Evolutionary conservation across 1,139 yeast species (phyloP).

Genomic region (Nakaseomyces bracarensis): DNA sequence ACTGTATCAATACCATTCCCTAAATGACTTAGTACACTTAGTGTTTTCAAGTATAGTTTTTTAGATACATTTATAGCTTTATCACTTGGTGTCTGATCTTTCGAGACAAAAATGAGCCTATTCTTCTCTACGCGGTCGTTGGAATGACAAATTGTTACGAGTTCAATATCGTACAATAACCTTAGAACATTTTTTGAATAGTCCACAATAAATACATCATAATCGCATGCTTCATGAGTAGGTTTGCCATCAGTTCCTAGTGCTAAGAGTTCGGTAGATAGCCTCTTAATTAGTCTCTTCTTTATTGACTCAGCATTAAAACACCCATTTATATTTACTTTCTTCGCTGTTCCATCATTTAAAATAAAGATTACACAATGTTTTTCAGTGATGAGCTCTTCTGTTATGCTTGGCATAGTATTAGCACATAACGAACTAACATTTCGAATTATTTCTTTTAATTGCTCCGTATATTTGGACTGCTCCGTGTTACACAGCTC

Average conservation of each 20-base stretch:
- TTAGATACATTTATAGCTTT: constrained; percentile 63
- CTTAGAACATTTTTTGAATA: constrained; percentile 40
- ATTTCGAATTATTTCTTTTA: constrained; percentile 30
- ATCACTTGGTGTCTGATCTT: constrained; percentile 54
- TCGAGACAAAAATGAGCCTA: constrained; percentile 62
- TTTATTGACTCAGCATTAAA: constrained; percentile 75
- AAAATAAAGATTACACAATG: constrained; percentile 58
- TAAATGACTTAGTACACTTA: constrained; percentile 18
- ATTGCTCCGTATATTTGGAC: constrained; percentile 26
- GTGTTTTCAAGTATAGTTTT: constrained; percentile 31
- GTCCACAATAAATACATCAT: constrained; percentile 44
- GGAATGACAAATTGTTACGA: constrained; percentile 75
- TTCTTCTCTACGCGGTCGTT: constrained; percentile 63
- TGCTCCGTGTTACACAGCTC: constrained; percentile 14
- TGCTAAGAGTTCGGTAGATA: constrained; percentile 35
- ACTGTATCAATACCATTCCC: constrained; percentile 8
- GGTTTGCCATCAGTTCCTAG: constrained; percentile 33
- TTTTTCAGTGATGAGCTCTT: constrained; percentile 33
- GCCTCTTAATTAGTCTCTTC: constrained; percentile 54
- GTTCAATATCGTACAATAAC: constrained; percentile 64
- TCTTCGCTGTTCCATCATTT: constrained; percentile 67
- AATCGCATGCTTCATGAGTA: constrained; percentile 36
- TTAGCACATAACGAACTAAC: constrained; percentile 16
- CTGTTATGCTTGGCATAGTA: constrained; percentile 15
- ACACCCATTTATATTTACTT: constrained; percentile 70